These are phyloP conservation scores for Neofusicoccum sp. DNA, from an alignment of 2,329 filamentous ascomycete species.

Conservation along the genomic window DNA sequence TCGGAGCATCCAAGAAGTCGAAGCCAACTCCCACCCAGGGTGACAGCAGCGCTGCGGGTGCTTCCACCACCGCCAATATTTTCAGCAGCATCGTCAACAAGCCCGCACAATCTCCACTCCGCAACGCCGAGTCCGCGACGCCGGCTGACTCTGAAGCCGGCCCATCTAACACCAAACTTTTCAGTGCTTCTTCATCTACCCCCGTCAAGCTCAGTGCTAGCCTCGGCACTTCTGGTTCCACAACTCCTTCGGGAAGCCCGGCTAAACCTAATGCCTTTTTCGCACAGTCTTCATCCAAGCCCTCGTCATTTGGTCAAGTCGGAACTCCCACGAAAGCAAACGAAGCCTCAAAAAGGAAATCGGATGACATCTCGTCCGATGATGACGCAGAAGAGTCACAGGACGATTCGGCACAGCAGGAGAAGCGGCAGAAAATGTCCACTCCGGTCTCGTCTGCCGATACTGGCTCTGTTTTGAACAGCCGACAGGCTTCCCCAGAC, in stretches of 20 bases:
- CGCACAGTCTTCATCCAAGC: constrained; percentile 13
- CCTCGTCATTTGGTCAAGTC: constrained; percentile 2
- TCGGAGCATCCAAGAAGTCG: constrained; percentile 13
- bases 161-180: background rate
- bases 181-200: constrained; percentile 1
- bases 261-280: background rate
- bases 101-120: constrained; percentile 8
- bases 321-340: background rate
- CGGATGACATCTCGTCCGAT: constrained; percentile 1
- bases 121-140: background rate
- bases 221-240: background rate
- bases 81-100: constrained; percentile 21
- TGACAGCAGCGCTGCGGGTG: background rate
- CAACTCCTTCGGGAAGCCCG: constrained; percentile 17
- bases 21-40: background rate
- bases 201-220: background rate
- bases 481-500: constrained; percentile 15
- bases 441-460: constrained; percentile 4
- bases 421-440: constrained; percentile 15
- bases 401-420: background rate
- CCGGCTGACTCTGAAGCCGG: constrained; percentile 6
- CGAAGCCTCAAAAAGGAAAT: constrained; percentile 4
- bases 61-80: constrained; percentile 18
- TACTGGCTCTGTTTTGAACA: constrained; percentile 18
- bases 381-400: constrained; percentile 8